Evolutionary conservation across 805 yeast species (phyloP), one percentile per base, ranked within the genome.

Genomic region (Metschnikowia hibisci): DNA sequence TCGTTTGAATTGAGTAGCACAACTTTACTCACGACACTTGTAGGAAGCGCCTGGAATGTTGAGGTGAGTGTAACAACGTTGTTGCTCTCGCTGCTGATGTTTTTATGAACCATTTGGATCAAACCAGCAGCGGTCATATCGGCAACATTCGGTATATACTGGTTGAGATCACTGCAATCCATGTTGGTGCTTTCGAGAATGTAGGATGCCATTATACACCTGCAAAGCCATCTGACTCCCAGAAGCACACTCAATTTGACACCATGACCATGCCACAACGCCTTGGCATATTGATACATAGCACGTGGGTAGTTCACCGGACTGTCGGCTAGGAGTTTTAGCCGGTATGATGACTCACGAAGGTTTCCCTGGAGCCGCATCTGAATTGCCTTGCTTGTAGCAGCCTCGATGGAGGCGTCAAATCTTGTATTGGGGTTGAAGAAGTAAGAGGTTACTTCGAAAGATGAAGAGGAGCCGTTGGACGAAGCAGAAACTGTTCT

Each of bases 191-290:
- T 41, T 38, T 53, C 54, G 13, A 47, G 39, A 27, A 51, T 42
- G 28, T 41, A 39, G 5, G 50, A 40, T 9, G 55, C 52, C 32
- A 69, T 46, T 11, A 69, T 54, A 42, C 73, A 84, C 45, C 69
- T 71, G 48, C 76, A 71, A 4, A 86, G 66, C 85, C 87, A 84
- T 42, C 67, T 61, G 35, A 81, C 67, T 3, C 88, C 76, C 39
- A 72, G 75, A 14, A 62, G 53, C 32, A 76, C 74, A 54, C 82
- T 82, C 42, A 69, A 72, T 14, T 76, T 68, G 9, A 82, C 78
- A 0, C 93, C 93, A 58, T 80, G 81, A 0, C 91, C 93, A 44
- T 74, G 66, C 39, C 84, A 65, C 18, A 86, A 61, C 0, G 89
- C 83, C 50, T 82, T 59, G 0, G 87, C 87, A 54, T 84, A 85